Percentiles rank a stretch among this genome's conserved stretches.
phyloP scores from a whole-genome alignment of 1,284 basidiomycete species.

The Phlebopus sp. region DNA sequence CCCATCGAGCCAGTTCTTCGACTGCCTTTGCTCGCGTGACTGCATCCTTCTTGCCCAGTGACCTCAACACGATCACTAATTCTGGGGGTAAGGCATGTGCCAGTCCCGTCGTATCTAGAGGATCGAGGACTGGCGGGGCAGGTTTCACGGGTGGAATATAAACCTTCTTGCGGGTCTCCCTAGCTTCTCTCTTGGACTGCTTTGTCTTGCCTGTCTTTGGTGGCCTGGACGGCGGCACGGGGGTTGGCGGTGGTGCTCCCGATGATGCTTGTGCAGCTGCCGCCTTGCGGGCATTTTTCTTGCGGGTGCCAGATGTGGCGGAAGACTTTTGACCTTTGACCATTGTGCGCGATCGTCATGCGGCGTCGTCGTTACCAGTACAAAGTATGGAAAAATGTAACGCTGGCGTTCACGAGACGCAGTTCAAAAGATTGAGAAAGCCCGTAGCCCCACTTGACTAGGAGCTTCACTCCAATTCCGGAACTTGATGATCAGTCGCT shows the following conservation, averaged over 20 bases:
- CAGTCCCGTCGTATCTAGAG: constrained; percentile 86
- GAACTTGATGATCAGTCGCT: too few species aligned
- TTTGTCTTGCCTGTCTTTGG: constrained; percentile 47
- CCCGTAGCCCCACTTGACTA: too few species aligned
- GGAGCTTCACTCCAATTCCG: too few species aligned
- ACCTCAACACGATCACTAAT: constrained; percentile 79
- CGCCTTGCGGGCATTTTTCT: constrained; percentile 77
- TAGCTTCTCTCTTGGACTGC: constrained; percentile 57
- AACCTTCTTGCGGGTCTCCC: constrained; percentile 70
- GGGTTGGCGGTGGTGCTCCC: constrained; percentile 13
- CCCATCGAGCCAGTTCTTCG: constrained; percentile 80
- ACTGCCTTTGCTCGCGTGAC: constrained; percentile 85
- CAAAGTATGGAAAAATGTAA: background rate
- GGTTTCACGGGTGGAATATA: constrained; percentile 89
- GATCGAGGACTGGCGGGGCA: constrained; percentile 81
- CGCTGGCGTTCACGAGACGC: too few species aligned
- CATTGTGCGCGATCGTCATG: constrained; percentile 29
- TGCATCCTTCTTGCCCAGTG: constrained; percentile 88
- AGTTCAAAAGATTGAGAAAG: too few species aligned
- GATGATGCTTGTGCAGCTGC: constrained; percentile 24
- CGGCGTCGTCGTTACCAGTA: background rate
- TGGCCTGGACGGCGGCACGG: constrained; percentile 39
- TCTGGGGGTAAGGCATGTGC: constrained; percentile 78
- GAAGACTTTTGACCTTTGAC: constrained; percentile 66
- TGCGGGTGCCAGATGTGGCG: constrained; percentile 76